Evolutionary conservation across 441 rosid genomes (phyloP), one percentile per base, ranked within the genome.

Genomic region (Gossypium davidsonii): DNA sequence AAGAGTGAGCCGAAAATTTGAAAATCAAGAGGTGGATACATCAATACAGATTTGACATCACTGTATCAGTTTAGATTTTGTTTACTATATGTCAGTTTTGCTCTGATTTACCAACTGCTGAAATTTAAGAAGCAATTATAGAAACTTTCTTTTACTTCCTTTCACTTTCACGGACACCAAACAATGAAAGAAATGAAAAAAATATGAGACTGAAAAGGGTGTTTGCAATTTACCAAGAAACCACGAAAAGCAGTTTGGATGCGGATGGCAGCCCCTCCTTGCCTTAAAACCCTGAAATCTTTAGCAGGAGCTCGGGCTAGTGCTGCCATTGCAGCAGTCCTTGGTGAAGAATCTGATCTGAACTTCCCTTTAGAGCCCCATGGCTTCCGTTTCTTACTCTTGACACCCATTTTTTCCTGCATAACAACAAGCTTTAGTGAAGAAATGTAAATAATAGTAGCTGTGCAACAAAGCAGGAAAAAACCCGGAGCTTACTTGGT

Each of bases 241-340:
- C 91, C 97, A 3, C 98, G 91, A 61, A 94, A 94, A 77, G 25
- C 58, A 6, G 58, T 92, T 77, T 94, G 99, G 75, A 94, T 90
- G 51, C 98, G 82, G 25, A 92, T 92, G 6, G 96, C 84, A 31
- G 94, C 99, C 97, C 96, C 91, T 82, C 88, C 96, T 66, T 88
- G 77, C 85, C 88, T 83, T 7, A 91, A 86, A 37, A 84, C 89
- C 80, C 84, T 89, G 84, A 94, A 92, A 80, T 88, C 93, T 74
- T 88, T 94, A 31, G 93, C 90, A 76, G 86, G 94, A 71, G 97
- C 97, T 75, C 97, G 81, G 60, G 85, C 86, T 18, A 94, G 89
- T 14, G 89, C 86, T 15, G 97, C 97, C 81, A 92, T 86, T 10
- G 98, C 97, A n/a, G 90, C 83, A 17, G 78, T 48, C 12, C 74